Evolutionary conservation across 192 early-diverging fungal species (phyloP).

Genomic region (Funneliformis mosseae): DNA sequence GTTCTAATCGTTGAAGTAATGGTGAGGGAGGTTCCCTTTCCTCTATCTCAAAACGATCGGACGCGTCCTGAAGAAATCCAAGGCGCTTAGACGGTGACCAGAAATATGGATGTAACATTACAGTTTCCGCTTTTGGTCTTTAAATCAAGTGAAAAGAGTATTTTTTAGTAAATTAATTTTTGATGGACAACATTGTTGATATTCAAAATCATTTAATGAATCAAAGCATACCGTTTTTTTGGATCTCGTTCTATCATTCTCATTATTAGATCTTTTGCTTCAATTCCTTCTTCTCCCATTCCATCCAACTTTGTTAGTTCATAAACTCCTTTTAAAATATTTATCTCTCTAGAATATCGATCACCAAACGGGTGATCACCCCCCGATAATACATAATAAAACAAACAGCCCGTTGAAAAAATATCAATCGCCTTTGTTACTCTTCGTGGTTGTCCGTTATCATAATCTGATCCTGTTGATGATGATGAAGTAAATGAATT

Average conservation of each 20-base stretch:
- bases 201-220: constrained; percentile 17
- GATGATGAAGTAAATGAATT: constrained; percentile 42
- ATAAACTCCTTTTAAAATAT: constrained; percentile 80
- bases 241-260: constrained; percentile 84
- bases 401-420: constrained; percentile 95
- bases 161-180: background rate
- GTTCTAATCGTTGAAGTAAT: constrained; percentile 69
- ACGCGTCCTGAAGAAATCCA: constrained; percentile 91
- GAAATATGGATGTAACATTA: constrained; percentile 94
- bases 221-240: constrained; percentile 55
- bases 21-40: constrained; percentile 68
- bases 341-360: constrained; percentile 83
- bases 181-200: no score
- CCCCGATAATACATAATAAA: constrained; percentile 86
- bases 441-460: constrained; percentile 39
- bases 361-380: constrained; percentile 98
- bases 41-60: constrained; percentile 93
- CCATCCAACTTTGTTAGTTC: constrained; percentile 73
- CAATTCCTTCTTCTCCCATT: constrained; percentile 70
- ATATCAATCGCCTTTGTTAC: constrained; percentile 93
- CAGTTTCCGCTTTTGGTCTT: constrained; percentile 74
- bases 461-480: constrained; percentile 39
- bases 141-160: constrained; percentile 1
- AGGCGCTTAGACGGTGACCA: constrained; percentile 87
- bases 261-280: constrained; percentile 88